Base-by-base conservation (phyloP, 163 green algal genomes). In the Scenedesmus sp. region DNA sequence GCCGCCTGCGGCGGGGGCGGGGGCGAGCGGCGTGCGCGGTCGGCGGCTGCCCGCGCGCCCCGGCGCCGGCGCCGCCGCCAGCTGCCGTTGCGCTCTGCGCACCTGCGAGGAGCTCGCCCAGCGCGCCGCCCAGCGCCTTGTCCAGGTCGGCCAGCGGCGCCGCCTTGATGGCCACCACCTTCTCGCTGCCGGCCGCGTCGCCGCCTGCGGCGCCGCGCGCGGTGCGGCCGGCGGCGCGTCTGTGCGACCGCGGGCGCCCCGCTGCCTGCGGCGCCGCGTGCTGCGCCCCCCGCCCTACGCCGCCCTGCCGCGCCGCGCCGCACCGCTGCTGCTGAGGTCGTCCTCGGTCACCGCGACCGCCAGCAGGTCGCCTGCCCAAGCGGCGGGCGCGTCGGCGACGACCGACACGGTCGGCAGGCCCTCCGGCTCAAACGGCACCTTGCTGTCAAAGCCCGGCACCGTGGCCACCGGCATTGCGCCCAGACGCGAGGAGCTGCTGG, bases 261-360 rank as follows among this genome's bases (percentile, higher is more conserved):
- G 29, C 58, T 67, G 60, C 29, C 28, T 67, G 14, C 28, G 29
- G 29, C 10, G 31, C 42, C 64, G 36, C 42, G 11, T 63, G 65
- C 29, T 48, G 65, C n/a, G 48, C 18, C 10, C 11, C 20, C 14
- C 58, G 11, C 14, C 62, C 17, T 70, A 29, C 26, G 22, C 54
- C 20, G 4, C 4, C 17, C 26, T 42, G 57, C 57, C 1, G 17
- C 31, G 31, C 58, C 31, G 60, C 60, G 13, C 34, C 83, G 70
- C 58, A 84, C 77, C 66, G 24, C 80, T 80, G 10, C 57, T 85
- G 3, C 20, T 58, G 45, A 89, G 77, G 44, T 89, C 86, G 3
- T 91, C 86, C 65, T 87, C 81, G 0, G 75, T 79, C 29, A 89
- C 86, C 13, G 70, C 84, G 20, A 91, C 60, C 58, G 84, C 77